These are phyloP conservation scores for Catenaria anguillulae DNA, from an alignment of 371 early-diverging fungal genomes.

Conservation along the genomic window DNA sequence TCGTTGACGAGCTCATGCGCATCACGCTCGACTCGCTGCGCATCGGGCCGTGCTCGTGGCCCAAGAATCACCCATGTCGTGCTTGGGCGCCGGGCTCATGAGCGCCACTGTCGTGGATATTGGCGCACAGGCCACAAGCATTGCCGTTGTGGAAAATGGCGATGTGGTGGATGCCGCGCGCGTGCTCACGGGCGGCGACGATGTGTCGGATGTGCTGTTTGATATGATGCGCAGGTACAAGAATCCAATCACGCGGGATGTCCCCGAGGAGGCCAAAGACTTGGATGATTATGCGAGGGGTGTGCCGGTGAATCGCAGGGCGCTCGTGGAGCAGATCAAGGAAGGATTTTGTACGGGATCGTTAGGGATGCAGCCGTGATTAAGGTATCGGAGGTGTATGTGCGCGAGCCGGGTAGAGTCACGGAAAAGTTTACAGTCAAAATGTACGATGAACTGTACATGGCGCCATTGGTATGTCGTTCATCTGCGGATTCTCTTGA, in stretches of 20 bases:
- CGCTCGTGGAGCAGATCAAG: slow-evolving; percentile 26
- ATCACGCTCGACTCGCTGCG: background rate
- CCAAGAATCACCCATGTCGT: slow-evolving; percentile 59
- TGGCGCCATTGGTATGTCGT: slow-evolving; percentile 53
- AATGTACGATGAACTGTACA: slow-evolving; percentile 66
- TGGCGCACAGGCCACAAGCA: slow-evolving; percentile 72
- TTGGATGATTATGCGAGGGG: background rate
- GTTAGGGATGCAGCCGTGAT: slow-evolving; percentile 66
- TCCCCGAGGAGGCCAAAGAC: background rate
- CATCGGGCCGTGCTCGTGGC: background rate
- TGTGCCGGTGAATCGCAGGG: background rate
- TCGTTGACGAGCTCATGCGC: background rate
- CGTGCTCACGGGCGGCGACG: slow-evolving; percentile 53
- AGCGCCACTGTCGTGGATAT: slow-evolving; percentile 77
- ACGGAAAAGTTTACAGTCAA: slow-evolving; percentile 65
- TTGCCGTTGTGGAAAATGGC: slow-evolving; percentile 76
- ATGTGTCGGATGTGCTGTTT: slow-evolving; percentile 57
- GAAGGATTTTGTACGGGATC: slow-evolving; percentile 68
- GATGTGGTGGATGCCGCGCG: slow-evolving; percentile 51
- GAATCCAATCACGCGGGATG: background rate
- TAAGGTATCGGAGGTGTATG: slow-evolving; percentile 63
- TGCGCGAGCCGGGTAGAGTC: slow-evolving; percentile 47
- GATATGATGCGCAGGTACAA: slow-evolving; percentile 28
- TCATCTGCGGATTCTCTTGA: background rate
- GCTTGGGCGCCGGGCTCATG: slow-evolving; percentile 76